Conservation (phyloP, 2,329 filamentous ascomycete genomes). For the Fusarium avenaceum region DNA sequence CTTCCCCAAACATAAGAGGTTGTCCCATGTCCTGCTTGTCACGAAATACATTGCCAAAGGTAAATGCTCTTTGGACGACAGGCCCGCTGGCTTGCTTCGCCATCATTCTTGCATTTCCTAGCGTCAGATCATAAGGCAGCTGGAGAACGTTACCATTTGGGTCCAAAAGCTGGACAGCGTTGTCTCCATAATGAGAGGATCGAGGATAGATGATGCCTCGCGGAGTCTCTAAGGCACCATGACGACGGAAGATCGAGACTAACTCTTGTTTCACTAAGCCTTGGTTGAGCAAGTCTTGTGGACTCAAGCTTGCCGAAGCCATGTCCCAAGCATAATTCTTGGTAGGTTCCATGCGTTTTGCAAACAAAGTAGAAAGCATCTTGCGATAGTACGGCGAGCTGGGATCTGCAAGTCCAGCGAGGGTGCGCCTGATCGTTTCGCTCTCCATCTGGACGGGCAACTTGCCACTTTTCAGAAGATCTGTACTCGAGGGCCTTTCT, state of each 20-base stretch:
- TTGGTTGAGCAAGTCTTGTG: conserved; percentile 76
- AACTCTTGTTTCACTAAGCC: conserved; percentile 81
- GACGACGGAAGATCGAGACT: conserved; percentile 83
- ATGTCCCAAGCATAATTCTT: conserved; percentile 87
- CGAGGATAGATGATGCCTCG: conserved; percentile 84
- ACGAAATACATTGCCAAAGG: conserved; percentile 89
- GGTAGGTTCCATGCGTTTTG: conserved; percentile 79
- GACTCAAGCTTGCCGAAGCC: conserved; percentile 66
- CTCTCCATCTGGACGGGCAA: conserved; percentile 93
- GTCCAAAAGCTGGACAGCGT: conserved; percentile 85
- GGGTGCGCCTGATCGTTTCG: conserved; percentile 86
- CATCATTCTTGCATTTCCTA: conserved; percentile 87
- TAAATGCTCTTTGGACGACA: conserved; percentile 80
- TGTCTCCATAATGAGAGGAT: conserved; percentile 79
- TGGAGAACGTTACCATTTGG: conserved; percentile 89
- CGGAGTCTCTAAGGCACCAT: conserved; percentile 87
- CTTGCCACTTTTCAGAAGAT: conserved; percentile 87
- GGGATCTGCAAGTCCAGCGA: conserved; percentile 84
- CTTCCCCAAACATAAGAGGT: conserved; percentile 85
- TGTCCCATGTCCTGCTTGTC: conserved; percentile 84
- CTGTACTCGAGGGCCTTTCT: conserved; percentile 83
- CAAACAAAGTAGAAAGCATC: conserved; percentile 88
- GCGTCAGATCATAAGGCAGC: conserved; percentile 91
- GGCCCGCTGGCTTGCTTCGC: conserved; percentile 75
- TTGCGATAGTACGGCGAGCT: conserved; percentile 90